Base-by-base conservation (phyloP, 2,329 filamentous ascomycete species). In the Lachnellula cervina region DNA sequence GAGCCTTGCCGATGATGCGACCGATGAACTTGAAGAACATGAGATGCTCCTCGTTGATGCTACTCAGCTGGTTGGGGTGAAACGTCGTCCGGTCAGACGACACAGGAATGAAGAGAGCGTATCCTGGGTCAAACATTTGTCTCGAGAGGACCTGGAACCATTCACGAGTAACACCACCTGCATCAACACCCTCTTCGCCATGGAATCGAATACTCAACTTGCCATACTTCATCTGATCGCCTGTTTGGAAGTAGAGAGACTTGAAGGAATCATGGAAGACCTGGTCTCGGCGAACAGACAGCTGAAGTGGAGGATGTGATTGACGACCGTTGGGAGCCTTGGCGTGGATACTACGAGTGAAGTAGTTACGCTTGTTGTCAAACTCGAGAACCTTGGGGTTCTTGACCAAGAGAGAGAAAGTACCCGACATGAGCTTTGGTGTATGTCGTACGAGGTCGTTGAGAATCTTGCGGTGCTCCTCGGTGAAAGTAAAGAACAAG, bases 11-110 rank as follows among this genome's bases (percentile, higher is more conserved):
- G 65, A 99, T 99, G 73, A 99, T 91, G 49, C 94, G 89, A 43
- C 94, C 94, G 67, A 99, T 97, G 74, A 99, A 99, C 71, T 97
- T 97, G 83, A 99, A 99, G 81, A 97, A 99, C 78, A 90, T 85
- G 57, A 97, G 74, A 77, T 99, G 95, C 73, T 99, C 93, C 35
- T 89, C 87, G 70, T 99, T 99, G 80, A 97, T 87, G 45, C 86
- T 86, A 73, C 93, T 97, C 61, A 95, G 82, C 69, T 90, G 90
- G 73, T 97, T 99, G 16, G 95, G 94, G 72, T 99, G 94, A 86
- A 99, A 99, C 0, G 94, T 99, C 0, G 95, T 99, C 53, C 93
- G 88, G 70, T 99, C 94, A 25, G 94, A 95, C 23, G 94, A 96
- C 25, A 99, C 95, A 1, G 94, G 94, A 50, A 89, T 94, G 76